Evolutionary conservation across 177 flowering plant species (phyloP).

Genomic region (Vitis hybrid): DNA sequence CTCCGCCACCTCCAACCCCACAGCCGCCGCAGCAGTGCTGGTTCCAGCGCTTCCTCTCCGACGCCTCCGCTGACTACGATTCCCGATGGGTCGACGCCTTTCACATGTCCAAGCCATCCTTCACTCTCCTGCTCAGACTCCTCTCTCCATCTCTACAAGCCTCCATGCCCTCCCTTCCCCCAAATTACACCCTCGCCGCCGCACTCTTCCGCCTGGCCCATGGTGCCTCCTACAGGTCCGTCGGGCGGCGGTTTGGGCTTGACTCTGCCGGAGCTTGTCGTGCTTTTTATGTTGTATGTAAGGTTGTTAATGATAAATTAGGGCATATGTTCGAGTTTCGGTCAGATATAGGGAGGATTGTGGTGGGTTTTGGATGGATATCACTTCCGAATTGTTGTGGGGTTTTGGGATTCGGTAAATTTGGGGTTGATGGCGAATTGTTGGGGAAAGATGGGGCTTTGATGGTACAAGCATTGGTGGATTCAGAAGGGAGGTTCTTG

Average conservation of each 20-base stretch:
- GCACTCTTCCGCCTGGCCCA: constrained; percentile 66
- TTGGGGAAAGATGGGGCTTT: constrained; percentile 47
- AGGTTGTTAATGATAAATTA: constrained; percentile 47
- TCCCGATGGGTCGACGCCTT: constrained; percentile 49
- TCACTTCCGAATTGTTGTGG: constrained; percentile 80
- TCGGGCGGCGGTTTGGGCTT: constrained; percentile 55
- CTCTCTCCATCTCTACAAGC: constrained; percentile 42
- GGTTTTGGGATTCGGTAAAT: constrained; percentile 46
- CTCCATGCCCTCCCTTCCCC: constrained; percentile 24
- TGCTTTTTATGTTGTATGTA: constrained; percentile 54
- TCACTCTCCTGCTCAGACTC: constrained; percentile 44
- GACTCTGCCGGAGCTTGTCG: constrained; percentile 50
- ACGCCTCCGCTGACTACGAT: constrained; percentile 28
- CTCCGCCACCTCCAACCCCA: constrained; percentile 19
- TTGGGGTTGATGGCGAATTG: constrained; percentile 34
- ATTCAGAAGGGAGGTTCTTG: constrained; percentile 73
- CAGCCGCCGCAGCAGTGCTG: constrained; percentile 5
- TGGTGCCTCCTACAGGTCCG: constrained; percentile 42
- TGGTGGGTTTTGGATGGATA: constrained; percentile 51
- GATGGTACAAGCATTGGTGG: constrained; percentile 76
- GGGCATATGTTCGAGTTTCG: constrained; percentile 47
- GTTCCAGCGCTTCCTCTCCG: constrained; percentile 14
- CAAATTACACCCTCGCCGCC: constrained; percentile 47
- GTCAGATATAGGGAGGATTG: constrained; percentile 34
- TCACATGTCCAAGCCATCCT: constrained; percentile 56